Conservation (phyloP, 768 basidiomycete genomes). For the Auricularia sp. region DNA sequence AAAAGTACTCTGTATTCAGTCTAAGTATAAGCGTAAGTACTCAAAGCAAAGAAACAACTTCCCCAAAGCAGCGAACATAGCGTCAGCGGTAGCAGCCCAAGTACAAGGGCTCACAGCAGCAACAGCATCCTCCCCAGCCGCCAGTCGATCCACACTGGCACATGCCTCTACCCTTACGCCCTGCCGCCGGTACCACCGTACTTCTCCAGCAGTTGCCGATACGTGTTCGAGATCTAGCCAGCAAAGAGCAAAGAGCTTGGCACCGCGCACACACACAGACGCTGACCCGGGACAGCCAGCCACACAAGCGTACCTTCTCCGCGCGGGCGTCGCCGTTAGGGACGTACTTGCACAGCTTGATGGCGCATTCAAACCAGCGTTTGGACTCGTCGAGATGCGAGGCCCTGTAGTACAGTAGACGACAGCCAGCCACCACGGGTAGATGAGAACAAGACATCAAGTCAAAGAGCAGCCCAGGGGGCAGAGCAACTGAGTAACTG, state of each 20-base stretch:
- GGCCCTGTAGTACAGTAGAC: slow-evolving; percentile 33
- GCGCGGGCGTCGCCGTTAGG: slow-evolving; percentile 58
- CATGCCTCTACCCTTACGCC: too few relatives aligned
- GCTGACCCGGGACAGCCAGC: neutral
- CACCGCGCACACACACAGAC: too few relatives aligned
- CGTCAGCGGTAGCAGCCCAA: too few relatives aligned
- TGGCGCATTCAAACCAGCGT: slow-evolving; percentile 77
- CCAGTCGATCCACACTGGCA: too few relatives aligned
- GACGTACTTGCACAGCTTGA: slow-evolving; percentile 65
- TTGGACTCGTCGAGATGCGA: slow-evolving; percentile 69
- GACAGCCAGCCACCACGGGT: neutral
- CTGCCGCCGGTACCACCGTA: slow-evolving; percentile 4
- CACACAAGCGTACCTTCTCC: slow-evolving; percentile 43
- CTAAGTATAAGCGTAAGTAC: too few relatives aligned
- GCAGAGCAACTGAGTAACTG: slow-evolving; percentile 21
- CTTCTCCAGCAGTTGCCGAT: slow-evolving; percentile 13
- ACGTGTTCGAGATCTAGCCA: slow-evolving; percentile 14
- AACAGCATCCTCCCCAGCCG: too few relatives aligned
- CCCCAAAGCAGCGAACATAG: too few relatives aligned
- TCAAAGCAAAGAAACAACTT: too few relatives aligned
- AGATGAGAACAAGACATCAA: slow-evolving; percentile 8
- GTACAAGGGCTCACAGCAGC: too few relatives aligned
- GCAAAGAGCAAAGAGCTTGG: neutral
- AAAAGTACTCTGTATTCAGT: too few relatives aligned
- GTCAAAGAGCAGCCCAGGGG: slow-evolving; percentile 3